These are phyloP conservation scores for Lasiosphaeriaceae sp. DNA, from an alignment of 495 filamentous ascomycete species.

Conservation along the genomic window DNA sequence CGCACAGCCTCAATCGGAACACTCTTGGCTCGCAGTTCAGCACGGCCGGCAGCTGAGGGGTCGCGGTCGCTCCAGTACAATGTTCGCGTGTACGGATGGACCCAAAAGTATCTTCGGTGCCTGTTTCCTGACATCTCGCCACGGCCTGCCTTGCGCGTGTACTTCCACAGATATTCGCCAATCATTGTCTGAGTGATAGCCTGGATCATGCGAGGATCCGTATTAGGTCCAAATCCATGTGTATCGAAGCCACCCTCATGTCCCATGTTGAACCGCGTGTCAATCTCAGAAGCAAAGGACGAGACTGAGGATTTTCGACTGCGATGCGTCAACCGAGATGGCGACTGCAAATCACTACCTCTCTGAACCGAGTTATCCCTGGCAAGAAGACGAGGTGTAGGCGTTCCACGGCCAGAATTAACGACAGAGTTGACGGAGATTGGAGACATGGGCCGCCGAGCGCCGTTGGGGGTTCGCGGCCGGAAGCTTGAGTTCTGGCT, in stretches of 20 bases:
- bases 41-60: constrained; percentile 70
- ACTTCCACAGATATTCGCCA: constrained; percentile 98
- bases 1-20: constrained; percentile 90
- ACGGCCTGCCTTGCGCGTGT: constrained; percentile 86
- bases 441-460: constrained; percentile 36
- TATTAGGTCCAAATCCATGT: constrained; percentile 58
- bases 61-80: constrained; percentile 95
- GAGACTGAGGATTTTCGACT: constrained; percentile 81
- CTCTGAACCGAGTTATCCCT: constrained; percentile 31
- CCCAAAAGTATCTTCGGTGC: constrained; percentile 97
- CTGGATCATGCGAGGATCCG: constrained; percentile 97
- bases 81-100: constrained; percentile 95
- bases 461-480: constrained; percentile 65
- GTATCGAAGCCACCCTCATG: constrained; percentile 54
- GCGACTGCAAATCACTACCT: constrained; percentile 37
- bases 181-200: constrained; percentile 99
- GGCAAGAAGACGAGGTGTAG: constrained; percentile 35
- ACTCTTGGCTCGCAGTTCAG: constrained; percentile 85
- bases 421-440: constrained; percentile 23
- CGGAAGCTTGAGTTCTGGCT: constrained; percentile 41
- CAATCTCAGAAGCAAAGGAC: constrained; percentile 91
- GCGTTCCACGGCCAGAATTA: constrained; percentile 29
- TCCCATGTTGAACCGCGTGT: constrained; percentile 79
- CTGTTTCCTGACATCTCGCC: constrained; percentile 81
- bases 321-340: constrained; percentile 30